Conservation (phyloP, 148 eudicot genomes). For the Gaultheria prostrata region DNA sequence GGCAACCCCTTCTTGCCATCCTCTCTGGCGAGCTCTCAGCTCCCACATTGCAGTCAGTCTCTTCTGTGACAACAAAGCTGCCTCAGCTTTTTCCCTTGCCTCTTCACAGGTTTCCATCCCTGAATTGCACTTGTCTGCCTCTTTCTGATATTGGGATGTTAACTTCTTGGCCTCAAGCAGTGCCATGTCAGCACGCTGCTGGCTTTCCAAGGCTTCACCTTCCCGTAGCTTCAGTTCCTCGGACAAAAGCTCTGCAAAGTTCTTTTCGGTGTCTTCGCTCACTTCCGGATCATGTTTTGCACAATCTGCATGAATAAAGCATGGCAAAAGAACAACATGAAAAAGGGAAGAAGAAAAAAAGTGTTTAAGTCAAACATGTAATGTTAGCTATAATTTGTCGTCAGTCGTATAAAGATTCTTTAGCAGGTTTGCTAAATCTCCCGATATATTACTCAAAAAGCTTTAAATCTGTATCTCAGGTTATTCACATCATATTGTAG, state of each 20-base stretch:
- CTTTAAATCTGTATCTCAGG: not conserved
- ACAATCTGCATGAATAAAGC: slow-evolving; percentile 45
- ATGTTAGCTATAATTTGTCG: not conserved
- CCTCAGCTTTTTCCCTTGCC: slow-evolving; percentile 78
- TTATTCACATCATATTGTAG: too few relatives aligned
- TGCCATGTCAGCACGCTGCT: slow-evolving; percentile 61
- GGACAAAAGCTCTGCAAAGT: slow-evolving; percentile 51
- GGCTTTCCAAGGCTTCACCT: slow-evolving; percentile 61
- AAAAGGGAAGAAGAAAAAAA: not conserved
- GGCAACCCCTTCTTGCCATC: slow-evolving; percentile 58
- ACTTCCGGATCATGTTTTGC: slow-evolving; percentile 74
- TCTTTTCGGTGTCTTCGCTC: slow-evolving; percentile 59
- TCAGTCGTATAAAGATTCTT: not conserved
- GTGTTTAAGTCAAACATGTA: not conserved
- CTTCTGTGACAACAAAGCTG: slow-evolving; percentile 49
- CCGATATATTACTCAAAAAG: not conserved
- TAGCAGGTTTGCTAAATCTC: not conserved
- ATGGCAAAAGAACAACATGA: not conserved
- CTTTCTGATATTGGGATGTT: slow-evolving; percentile 76
- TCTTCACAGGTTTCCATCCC: slow-evolving; percentile 94
- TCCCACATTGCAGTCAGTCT: slow-evolving; percentile 60
- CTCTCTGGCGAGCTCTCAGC: slow-evolving; percentile 64
- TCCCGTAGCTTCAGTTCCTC: slow-evolving; percentile 67
- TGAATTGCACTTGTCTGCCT: slow-evolving; percentile 81
- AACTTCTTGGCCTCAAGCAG: slow-evolving; percentile 75